Conservation (phyloP, 1,284 basidiomycete genomes). For the Blastosporella zonata region DNA sequence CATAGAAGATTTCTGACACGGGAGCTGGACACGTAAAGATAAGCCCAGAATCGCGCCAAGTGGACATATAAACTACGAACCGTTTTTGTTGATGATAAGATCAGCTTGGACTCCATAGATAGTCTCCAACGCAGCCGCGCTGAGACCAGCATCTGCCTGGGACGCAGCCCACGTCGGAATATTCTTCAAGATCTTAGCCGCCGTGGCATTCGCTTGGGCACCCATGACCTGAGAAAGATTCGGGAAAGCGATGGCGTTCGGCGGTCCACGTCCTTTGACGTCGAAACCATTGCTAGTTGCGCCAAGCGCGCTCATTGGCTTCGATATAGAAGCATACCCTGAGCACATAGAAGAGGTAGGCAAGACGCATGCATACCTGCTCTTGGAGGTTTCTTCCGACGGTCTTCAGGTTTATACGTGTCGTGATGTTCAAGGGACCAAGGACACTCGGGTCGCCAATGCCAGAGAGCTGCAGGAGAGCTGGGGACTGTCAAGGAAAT, state of each 20-base stretch:
- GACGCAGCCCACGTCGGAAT: constrained; percentile 35
- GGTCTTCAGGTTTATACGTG: constrained; percentile 34
- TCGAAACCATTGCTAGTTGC: constrained; percentile 35
- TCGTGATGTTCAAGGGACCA: constrained; percentile 33
- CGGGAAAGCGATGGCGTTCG: constrained; percentile 42
- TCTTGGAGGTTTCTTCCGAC: constrained; percentile 48
- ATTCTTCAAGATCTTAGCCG: constrained; percentile 30
- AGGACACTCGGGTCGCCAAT: constrained; percentile 40
- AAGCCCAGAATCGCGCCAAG: neutral
- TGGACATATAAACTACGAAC: neutral
- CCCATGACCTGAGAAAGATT: constrained; percentile 44
- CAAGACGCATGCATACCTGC: constrained; percentile 26
- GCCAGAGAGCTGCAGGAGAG: constrained; percentile 32
- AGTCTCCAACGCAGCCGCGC: constrained; percentile 34
- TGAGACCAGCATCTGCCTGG: constrained; percentile 35
- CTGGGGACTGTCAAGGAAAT: constrained; percentile 16
- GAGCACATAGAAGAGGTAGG: neutral
- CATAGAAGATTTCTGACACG: constrained; percentile 42
- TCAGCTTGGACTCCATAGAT: constrained; percentile 43
- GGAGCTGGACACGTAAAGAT: constrained; percentile 33
- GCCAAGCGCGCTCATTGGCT: constrained; percentile 24
- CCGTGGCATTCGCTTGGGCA: constrained; percentile 25
- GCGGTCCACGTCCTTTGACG: constrained; percentile 33
- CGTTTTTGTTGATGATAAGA: constrained; percentile 39
- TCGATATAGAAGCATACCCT: constrained; percentile 16